Base-by-base conservation (phyloP, 1,284 basidiomycete genomes). In the Chiua sp. region DNA sequence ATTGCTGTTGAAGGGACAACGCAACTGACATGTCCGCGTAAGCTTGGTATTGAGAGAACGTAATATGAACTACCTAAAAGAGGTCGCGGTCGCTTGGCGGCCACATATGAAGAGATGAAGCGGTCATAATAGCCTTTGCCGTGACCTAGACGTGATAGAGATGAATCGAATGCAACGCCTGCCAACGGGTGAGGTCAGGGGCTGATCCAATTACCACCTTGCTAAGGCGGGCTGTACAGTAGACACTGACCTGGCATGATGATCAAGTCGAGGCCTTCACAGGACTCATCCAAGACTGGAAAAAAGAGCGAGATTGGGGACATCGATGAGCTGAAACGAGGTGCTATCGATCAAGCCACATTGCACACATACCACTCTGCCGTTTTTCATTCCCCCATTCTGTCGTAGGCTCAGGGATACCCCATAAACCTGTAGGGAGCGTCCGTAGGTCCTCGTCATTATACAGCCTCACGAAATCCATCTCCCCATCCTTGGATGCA, bases 101-200 rank as follows among this genome's bases (percentile, higher is more conserved):
- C 68, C 30, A 77, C 70, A 63, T 91, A 91, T 1, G 78, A 72
- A 12, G 85, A 75, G 48, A 93, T 79, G 74, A 91, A 92, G 26
- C 80, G 79, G 75, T 93, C 91, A 67, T 93, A 93, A 75, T 90
- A 92, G 8, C 91, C 91, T 73, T 90, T 92, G 44, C 91, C 91
- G 67, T 92, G 89, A 8, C 91, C 91, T 28, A 93, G 80, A 37
- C 91, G 86, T 56, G 85, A 85, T 59, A 88, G 72, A n/a, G 82
- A 81, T 52, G 75, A 78, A 75, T 92, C 91, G 66, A 92, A 93
- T n/a, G 88, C 91, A 54, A 93, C 83, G 37, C 88, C 91, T 91
- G 61, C 44, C 39, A 59, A 59, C 11, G 37, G 57, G 57, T 55
- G 50, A 35, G 62, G 57, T 59, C 55, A 60, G 42, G 52, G 51